Evolutionary conservation across 441 rosid genomes (phyloP).

Genomic region (Erodium moschatum): DNA sequence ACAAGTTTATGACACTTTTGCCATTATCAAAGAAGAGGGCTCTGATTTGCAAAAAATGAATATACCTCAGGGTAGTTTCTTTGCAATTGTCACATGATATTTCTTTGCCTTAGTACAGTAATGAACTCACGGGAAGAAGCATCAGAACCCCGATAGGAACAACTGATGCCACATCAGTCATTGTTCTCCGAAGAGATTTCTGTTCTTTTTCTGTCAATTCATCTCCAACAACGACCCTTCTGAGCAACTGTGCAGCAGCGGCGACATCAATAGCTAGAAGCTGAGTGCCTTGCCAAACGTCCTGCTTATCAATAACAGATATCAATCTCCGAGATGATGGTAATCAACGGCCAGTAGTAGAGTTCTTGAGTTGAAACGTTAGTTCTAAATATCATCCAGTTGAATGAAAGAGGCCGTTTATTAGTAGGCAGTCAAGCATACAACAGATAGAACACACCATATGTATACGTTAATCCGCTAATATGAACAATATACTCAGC

Average conservation of each 20-base stretch:
- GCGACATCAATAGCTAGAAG: constrained; percentile 86
- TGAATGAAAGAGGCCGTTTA: neutral
- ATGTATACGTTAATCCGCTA: neutral
- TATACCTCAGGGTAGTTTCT: no score
- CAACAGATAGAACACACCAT: neutral
- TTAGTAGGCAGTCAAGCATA: neutral
- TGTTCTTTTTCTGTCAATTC: constrained; percentile 84
- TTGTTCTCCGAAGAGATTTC: constrained; percentile 68
- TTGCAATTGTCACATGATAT: neutral
- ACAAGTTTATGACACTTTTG: no score
- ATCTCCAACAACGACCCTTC: constrained; percentile 72
- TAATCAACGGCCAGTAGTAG: constrained; percentile 3
- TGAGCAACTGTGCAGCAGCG: constrained; percentile 71
- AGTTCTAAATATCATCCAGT: constrained; percentile 5
- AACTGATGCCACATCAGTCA: constrained; percentile 88
- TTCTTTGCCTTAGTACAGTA: neutral
- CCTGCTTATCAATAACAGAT: constrained; percentile 40
- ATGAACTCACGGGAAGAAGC: constrained; percentile 90
- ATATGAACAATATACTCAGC: neutral
- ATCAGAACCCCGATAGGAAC: constrained; percentile 85
- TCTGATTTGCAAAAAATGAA: no score
- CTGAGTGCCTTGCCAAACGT: constrained; percentile 95
- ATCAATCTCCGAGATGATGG: constrained; percentile 1
- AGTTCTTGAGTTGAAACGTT: constrained; percentile 13
- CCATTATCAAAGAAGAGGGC: no score